These are phyloP conservation scores for Penicillium griseofulvum DNA, from an alignment of 2,329 filamentous ascomycete genomes.

Conservation along the genomic window DNA sequence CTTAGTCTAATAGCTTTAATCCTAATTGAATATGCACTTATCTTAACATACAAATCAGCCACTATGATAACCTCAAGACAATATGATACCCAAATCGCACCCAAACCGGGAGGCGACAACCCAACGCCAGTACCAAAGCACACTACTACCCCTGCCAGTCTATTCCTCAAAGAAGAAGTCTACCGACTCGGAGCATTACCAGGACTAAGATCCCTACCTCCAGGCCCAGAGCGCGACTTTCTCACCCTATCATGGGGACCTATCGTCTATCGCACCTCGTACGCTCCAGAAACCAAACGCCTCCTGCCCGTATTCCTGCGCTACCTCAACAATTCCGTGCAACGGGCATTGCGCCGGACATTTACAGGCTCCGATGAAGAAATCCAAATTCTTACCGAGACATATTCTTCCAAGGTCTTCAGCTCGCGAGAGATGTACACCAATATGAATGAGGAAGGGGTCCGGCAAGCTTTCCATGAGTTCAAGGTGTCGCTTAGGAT, in stretches of 20 bases:
- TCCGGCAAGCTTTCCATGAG: slow-evolving; percentile 28
- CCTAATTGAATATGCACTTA: not conserved
- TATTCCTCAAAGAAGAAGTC: slow-evolving; percentile 30
- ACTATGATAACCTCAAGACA: not conserved
- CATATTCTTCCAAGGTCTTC: slow-evolving; percentile 30
- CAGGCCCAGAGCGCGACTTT: slow-evolving; percentile 29
- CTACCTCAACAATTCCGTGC: slow-evolving; percentile 60
- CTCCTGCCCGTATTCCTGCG: slow-evolving; percentile 56
- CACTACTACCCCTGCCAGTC: slow-evolving; percentile 18
- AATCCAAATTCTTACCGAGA: slow-evolving; percentile 14
- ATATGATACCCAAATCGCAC: not conserved
- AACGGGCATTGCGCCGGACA: slow-evolving; percentile 15
- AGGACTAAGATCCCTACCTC: slow-evolving; percentile 27
- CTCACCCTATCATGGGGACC: slow-evolving; percentile 31
- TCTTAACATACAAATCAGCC: too few species aligned
- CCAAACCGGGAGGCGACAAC: not conserved
- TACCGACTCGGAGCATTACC: slow-evolving; percentile 25
- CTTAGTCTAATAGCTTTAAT: not conserved
- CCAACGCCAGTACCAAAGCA: slow-evolving; percentile 9
- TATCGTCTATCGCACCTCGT: slow-evolving; percentile 29
- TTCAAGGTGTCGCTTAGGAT: slow-evolving; percentile 29
- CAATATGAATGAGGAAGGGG: slow-evolving; percentile 13
- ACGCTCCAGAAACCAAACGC: slow-evolving; percentile 24
- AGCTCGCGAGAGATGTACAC: slow-evolving; percentile 15
- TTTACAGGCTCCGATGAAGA: slow-evolving; percentile 24